phyloP scores from a whole-genome alignment of 164 flowering plant genomes.

The Vitis vinifera region DNA sequence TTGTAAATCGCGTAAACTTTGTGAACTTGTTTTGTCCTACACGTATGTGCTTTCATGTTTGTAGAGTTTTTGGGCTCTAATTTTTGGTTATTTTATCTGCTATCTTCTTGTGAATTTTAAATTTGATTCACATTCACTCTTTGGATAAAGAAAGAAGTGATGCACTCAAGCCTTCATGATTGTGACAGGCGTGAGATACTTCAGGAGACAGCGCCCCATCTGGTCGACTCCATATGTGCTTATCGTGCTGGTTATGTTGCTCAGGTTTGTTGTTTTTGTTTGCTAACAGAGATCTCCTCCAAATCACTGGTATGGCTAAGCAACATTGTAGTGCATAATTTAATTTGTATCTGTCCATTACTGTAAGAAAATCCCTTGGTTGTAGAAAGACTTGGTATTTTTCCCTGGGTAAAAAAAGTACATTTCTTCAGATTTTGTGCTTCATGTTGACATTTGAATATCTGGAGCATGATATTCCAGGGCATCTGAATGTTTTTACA shows the following conservation, averaged over 20 bases:
- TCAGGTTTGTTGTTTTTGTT: slow-evolving; percentile 45
- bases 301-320: too few species aligned
- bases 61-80: not conserved
- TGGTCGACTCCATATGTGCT: slow-evolving; percentile 61
- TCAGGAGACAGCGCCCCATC: slow-evolving; percentile 67
- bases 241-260: slow-evolving; percentile 91
- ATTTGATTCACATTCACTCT: not conserved
- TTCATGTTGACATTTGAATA: not conserved
- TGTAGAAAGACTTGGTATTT: not conserved
- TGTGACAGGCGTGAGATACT: slow-evolving; percentile 81
- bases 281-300: too few species aligned
- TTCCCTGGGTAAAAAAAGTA: not conserved
- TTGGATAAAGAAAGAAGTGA: not conserved
- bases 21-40: slow-evolving; percentile 84
- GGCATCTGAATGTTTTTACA: not conserved
- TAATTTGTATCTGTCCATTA: too few species aligned
- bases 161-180: slow-evolving; percentile 2
- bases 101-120: not conserved
- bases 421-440: not conserved
- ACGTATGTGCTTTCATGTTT: slow-evolving; percentile 54
- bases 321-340: too few species aligned
- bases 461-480: not conserved
- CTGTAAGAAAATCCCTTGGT: not conserved
- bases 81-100: not conserved
- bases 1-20: slow-evolving; percentile 91